phyloP scores from a whole-genome alignment of 208 protist genomes.

The Sergeia podlipaevii region DNA sequence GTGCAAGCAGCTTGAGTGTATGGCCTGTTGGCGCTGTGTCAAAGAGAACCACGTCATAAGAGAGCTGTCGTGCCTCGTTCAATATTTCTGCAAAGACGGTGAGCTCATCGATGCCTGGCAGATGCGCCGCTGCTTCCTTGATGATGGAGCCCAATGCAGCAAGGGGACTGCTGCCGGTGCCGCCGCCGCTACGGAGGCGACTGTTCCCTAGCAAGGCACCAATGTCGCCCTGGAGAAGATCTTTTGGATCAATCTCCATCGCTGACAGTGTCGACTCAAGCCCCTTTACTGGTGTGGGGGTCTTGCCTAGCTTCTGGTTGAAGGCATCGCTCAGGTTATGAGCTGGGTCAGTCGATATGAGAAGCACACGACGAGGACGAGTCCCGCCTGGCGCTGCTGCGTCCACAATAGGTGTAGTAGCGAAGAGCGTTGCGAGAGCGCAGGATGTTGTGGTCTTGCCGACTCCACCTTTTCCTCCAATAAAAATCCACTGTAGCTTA shows the following conservation, averaged over 20 bases:
- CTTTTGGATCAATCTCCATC: slow-evolving; percentile 93
- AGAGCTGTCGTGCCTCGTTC: slow-evolving; percentile 74
- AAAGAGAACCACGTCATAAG: slow-evolving; percentile 97
- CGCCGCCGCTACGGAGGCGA: background rate
- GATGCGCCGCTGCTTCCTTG: slow-evolving; percentile 42
- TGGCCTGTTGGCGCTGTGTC: slow-evolving; percentile 99
- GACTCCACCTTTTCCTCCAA: slow-evolving; percentile 99
- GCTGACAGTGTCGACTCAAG: slow-evolving; percentile 85
- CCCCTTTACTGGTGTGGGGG: slow-evolving; percentile 88
- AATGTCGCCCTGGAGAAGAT: slow-evolving; percentile 25
- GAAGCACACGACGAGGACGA: slow-evolving; percentile 81
- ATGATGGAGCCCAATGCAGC: slow-evolving; percentile 33
- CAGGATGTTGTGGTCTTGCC: slow-evolving; percentile 97
- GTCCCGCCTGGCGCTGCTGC: background rate
- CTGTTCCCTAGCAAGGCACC: slow-evolving; percentile 7
- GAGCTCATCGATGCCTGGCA: slow-evolving; percentile 99
- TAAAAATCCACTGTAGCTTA: slow-evolving; percentile 74
- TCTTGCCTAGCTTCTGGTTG: slow-evolving; percentile 90
- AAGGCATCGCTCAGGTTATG: slow-evolving; percentile 99
- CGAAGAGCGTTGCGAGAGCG: slow-evolving; percentile 90
- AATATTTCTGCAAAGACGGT: slow-evolving; percentile 96
- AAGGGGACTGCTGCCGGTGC: slow-evolving; percentile 10
- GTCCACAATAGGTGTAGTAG: slow-evolving; percentile 61
- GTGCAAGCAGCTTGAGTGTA: slow-evolving; percentile 94
- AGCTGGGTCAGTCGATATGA: slow-evolving; percentile 99